These are phyloP conservation scores for Globisporangium recalcitrans DNA, from an alignment of 352 stramenopile genomes.

Conservation along the genomic window DNA sequence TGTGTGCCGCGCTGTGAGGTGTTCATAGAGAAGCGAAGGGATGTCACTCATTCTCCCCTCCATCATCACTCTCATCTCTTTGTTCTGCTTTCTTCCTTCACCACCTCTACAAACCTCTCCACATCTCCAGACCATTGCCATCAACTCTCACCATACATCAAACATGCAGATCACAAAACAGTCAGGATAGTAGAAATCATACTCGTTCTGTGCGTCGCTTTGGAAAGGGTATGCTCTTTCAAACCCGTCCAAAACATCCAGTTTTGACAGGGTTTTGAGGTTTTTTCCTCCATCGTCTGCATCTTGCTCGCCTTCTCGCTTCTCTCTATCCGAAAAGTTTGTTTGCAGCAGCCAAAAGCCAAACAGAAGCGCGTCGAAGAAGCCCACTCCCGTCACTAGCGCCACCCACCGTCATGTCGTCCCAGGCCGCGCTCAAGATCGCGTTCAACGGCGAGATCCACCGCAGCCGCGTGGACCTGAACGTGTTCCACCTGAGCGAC, in stretches of 20 bases:
- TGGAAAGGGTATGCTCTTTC: not conserved
- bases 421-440: conserved; percentile 65
- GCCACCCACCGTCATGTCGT: conserved; percentile 16
- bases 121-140: too few relatives aligned
- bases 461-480: conserved; percentile 61
- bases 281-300: not conserved
- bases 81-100: not conserved
- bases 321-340: not conserved
- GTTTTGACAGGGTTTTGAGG: conserved; percentile 1
- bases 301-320: not conserved
- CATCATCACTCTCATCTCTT: not conserved
- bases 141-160: too few relatives aligned
- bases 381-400: not conserved
- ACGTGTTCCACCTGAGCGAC: conserved; percentile 37
- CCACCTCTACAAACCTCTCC: not conserved
- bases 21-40: not conserved
- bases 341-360: not conserved
- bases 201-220: too few relatives aligned
- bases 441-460: conserved; percentile 74
- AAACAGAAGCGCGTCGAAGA: conserved; percentile 1
- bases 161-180: too few relatives aligned
- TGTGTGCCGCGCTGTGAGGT: too few relatives aligned
- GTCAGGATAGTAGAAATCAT: too few relatives aligned
- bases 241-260: not conserved
- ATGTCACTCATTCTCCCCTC: not conserved